Base-by-base conservation (phyloP, 2,329 filamentous ascomycete species). In the Capronia coronata region DNA sequence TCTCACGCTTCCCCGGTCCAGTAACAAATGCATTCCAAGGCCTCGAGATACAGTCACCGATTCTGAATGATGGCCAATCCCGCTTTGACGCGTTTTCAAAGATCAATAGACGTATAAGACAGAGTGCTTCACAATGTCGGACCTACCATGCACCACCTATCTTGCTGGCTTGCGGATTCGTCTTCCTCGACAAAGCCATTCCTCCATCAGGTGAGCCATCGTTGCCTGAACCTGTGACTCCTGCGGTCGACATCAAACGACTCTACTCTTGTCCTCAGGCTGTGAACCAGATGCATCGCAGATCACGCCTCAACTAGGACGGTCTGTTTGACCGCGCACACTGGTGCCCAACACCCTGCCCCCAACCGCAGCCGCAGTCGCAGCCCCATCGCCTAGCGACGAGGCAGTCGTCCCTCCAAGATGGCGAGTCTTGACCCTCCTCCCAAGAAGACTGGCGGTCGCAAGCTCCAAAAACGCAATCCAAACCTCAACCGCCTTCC, bases 401-500 rank as follows among this genome's bases (percentile, higher is more conserved):
- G 5, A 39, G 16, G 13, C 5, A 41, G 38, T n/a, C 13, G 13
- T 11, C 10, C 5, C 35, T 14, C n/a, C 19, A 41, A 22, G 4
- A 57, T 57, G 55, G 50, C 52, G 27, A 51, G 11, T 48, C 25
- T 42, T 40, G 48, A 54, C n/a, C 43, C 41, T 32, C 39, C 50
- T 9, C 27, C 53, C 35, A 54, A 46, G 25, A 67, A 68, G 63
- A 66, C 68, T 52, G 63, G 66, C 41, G 63, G 65, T 25, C 68
- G 67, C 44, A 69, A 68, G 61, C 61, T 73, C 59, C 69, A 62
- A 54, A 72, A 69, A 62, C 69, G 63, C 56, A 65, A 63, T 30
- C 68, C 67, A 43, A 68, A 72, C 38, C 64, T 65, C 16, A 67
- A 66, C 54, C 68, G 68, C 48, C 62, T 68, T 30, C 68, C 70